Conservation (phyloP, 116 monocot genomes). For the Phalaenopsis hybrid region DNA sequence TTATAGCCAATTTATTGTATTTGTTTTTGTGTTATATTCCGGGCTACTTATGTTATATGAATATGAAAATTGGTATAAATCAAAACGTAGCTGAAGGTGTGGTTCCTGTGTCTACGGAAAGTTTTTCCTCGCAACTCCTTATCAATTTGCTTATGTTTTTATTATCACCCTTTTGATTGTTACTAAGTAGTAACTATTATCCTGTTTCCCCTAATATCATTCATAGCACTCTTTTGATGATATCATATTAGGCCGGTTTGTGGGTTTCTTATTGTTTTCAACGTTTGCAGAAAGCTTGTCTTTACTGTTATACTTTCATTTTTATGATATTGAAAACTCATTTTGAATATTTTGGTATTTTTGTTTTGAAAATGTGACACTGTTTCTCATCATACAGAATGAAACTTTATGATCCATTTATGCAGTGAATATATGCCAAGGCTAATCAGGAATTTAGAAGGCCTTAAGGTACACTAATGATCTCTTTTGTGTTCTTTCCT, state of each 20-base stretch:
- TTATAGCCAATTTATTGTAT: too few species aligned
- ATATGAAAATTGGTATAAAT: background rate
- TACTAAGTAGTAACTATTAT: background rate
- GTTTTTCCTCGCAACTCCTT: background rate
- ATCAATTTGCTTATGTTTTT: background rate
- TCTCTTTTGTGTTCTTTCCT: background rate
- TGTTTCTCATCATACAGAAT: slow-evolving; percentile 35
- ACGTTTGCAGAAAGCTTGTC: background rate
- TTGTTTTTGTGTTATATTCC: too few species aligned
- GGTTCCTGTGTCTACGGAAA: background rate
- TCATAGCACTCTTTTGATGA: background rate
- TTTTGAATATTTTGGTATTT: background rate
- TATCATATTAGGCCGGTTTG: background rate
- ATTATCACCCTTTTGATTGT: background rate
- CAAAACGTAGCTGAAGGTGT: background rate
- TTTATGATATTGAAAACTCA: background rate
- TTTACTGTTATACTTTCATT: background rate
- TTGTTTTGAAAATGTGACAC: slow-evolving; percentile 19
- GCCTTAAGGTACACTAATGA: slow-evolving; percentile 47
- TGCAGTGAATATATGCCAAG: slow-evolving; percentile 99
- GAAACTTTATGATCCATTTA: slow-evolving; percentile 55
- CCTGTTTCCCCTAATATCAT: background rate
- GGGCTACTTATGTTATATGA: background rate
- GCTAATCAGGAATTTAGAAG: slow-evolving; percentile 79
- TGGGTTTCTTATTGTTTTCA: background rate